These are phyloP conservation scores for Quercus parvula DNA, from an alignment of 306 rosid species.

Conservation along the genomic window DNA sequence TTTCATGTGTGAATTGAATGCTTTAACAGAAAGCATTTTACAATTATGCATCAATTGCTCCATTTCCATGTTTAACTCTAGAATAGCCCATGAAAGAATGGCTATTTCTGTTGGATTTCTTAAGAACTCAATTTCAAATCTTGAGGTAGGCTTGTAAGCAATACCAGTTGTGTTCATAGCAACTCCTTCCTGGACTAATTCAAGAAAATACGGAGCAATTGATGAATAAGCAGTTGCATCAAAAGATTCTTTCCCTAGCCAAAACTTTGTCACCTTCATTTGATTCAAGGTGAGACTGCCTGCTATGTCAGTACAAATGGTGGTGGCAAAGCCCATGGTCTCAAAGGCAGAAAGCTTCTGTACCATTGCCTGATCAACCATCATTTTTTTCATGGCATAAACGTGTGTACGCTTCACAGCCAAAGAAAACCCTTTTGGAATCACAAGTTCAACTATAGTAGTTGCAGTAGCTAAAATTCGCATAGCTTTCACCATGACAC, in stretches of 20 bases:
- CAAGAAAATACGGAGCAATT: neutral
- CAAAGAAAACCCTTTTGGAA: constrained; percentile 33
- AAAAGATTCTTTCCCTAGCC: constrained; percentile 5
- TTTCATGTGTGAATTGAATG: constrained; percentile 29
- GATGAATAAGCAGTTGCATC: neutral
- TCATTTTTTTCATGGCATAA: constrained; percentile 32
- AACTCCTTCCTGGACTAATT: constrained; percentile 26
- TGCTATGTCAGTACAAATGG: constrained; percentile 28
- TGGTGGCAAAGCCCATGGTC: constrained; percentile 29
- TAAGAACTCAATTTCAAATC: constrained; percentile 14
- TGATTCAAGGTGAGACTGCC: constrained; percentile 25
- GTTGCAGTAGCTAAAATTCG: constrained; percentile 19
- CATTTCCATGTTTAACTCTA: constrained; percentile 22
- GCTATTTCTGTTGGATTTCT: constrained; percentile 35
- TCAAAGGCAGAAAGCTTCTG: constrained; percentile 28
- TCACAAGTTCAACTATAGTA: constrained; percentile 28
- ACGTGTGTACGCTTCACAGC: constrained; percentile 22
- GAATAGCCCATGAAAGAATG: constrained; percentile 31
- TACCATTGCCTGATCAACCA: constrained; percentile 26
- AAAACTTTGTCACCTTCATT: constrained; percentile 28
- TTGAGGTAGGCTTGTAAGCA: constrained; percentile 12
- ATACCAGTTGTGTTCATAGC: constrained; percentile 17
- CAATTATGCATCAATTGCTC: constrained; percentile 1
- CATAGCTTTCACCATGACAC: constrained; percentile 3
- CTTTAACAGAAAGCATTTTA: constrained; percentile 17